Conservation (phyloP, 2,329 filamentous ascomycete species). For the Coniochaeta pulveracea region DNA sequence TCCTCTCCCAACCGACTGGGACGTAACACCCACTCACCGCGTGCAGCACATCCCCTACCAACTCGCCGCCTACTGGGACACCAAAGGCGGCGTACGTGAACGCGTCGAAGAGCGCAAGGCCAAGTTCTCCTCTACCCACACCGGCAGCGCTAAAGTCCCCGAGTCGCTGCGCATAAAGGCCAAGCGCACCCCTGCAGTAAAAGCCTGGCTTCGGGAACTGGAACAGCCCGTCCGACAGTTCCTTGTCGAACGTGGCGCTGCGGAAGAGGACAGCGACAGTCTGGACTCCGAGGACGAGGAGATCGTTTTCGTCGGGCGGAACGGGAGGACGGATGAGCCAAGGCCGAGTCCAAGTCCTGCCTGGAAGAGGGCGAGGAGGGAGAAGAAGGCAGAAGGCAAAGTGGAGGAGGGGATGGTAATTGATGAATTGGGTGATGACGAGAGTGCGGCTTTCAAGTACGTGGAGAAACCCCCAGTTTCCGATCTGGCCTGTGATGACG, state of each 20-base stretch:
- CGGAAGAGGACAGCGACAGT: constrained; percentile 18
- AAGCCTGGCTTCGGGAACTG: constrained; percentile 68
- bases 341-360: constrained; percentile 23
- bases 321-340: constrained; percentile 44
- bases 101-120: constrained; percentile 23
- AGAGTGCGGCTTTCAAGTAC: constrained; percentile 71
- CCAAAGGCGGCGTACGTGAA: constrained; percentile 28
- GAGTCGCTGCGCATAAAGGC: constrained; percentile 70
- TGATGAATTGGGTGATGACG: constrained; percentile 60
- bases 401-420: constrained; percentile 57
- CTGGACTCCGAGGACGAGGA: constrained; percentile 62
- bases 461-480: constrained; percentile 25
- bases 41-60: constrained; percentile 75
- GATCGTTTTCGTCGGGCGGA: constrained; percentile 76
- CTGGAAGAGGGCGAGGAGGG: constrained; percentile 39
- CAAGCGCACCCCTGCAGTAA: constrained; percentile 70
- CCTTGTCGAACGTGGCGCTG: constrained; percentile 38
- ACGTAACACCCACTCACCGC: constrained; percentile 69
- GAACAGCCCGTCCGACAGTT: constrained; percentile 77
- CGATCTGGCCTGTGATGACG: constrained; percentile 1
- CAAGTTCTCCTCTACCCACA: background rate
- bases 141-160: constrained; percentile 49
- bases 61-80: constrained; percentile 75
- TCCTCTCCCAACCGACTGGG: constrained; percentile 73
- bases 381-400: constrained; percentile 28